Percentiles rank a stretch among this genome's conserved stretches.
Evolutionary conservation across 441 rosid species (phyloP).

Genomic region (Lepidium campestre): DNA sequence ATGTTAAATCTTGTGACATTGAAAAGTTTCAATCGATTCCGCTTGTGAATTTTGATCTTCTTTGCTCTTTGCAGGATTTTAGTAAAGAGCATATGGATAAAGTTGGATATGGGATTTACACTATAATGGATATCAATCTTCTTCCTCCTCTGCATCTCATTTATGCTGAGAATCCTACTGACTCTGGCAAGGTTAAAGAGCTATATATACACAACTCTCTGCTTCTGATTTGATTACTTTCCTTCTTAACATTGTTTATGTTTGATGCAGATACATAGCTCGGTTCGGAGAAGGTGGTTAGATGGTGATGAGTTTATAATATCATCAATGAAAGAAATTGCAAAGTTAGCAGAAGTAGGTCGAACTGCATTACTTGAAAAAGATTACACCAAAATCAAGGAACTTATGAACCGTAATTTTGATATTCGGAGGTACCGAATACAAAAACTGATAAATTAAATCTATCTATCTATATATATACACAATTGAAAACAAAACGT

Average conservation of each 20-base stretch:
- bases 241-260: not conserved
- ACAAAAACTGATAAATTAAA: not conserved
- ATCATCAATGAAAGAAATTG: slow-evolving; percentile 62
- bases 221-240: not conserved
- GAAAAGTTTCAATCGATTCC: not conserved
- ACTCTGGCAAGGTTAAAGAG: slow-evolving; percentile 68
- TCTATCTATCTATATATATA: not conserved
- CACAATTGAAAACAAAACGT: not conserved
- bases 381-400: slow-evolving; percentile 52
- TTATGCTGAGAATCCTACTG: slow-evolving; percentile 92
- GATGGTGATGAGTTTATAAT: slow-evolving; percentile 72
- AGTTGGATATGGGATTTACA: slow-evolving; percentile 77
- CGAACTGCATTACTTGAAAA: slow-evolving; percentile 46
- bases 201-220: not conserved
- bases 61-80: slow-evolving; percentile 51
- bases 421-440: slow-evolving; percentile 62
- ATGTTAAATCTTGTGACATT: no score
- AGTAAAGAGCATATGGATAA: slow-evolving; percentile 70
- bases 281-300: slow-evolving; percentile 79
- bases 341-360: slow-evolving; percentile 64
- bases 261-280: slow-evolving; percentile 64
- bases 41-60: not conserved
- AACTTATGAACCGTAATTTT: slow-evolving; percentile 78
- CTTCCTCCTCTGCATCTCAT: slow-evolving; percentile 82
- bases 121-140: slow-evolving; percentile 61